phyloP scores from a whole-genome alignment of 2,329 filamentous ascomycete species.

The Alternaria novae-zelandiae region DNA sequence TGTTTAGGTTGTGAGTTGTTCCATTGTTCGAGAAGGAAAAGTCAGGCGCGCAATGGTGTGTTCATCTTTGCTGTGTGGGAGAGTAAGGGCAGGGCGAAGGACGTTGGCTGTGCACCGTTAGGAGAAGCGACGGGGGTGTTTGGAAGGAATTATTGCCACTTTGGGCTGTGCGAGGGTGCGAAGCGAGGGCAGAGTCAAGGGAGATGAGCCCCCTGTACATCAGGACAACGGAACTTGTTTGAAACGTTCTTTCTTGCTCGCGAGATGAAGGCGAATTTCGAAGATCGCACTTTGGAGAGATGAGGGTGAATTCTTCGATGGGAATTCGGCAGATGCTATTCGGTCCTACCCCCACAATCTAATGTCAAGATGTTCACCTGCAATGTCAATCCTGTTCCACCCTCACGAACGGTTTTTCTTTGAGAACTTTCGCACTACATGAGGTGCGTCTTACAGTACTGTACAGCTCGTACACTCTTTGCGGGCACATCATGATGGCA shows the following conservation, averaged over 20 bases:
- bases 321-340: not conserved
- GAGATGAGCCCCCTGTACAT: slow-evolving; percentile 3
- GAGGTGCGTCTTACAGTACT: not conserved
- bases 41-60: not conserved
- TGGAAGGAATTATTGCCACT: slow-evolving; percentile 5
- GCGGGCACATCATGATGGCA: not conserved
- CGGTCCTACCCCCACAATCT: not conserved
- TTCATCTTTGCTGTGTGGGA: slow-evolving; percentile 2
- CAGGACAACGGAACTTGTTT: not conserved
- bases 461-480: not conserved
- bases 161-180: slow-evolving; percentile 6
- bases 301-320: not conserved
- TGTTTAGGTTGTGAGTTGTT: not conserved
- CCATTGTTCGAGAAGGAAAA: not conserved
- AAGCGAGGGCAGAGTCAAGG: not conserved
- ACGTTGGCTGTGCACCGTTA: not conserved
- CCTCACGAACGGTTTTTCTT: not conserved
- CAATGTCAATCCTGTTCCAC: not conserved
- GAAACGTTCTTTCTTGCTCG: not conserved
- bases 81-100: not conserved
- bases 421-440: not conserved
- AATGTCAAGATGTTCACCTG: not conserved
- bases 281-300: not conserved
- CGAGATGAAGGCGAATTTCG: not conserved
- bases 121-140: not conserved